Evolutionary conservation across 176 grass and related monocot genomes (phyloP).

Genomic region (Guadua angustifolia): DNA sequence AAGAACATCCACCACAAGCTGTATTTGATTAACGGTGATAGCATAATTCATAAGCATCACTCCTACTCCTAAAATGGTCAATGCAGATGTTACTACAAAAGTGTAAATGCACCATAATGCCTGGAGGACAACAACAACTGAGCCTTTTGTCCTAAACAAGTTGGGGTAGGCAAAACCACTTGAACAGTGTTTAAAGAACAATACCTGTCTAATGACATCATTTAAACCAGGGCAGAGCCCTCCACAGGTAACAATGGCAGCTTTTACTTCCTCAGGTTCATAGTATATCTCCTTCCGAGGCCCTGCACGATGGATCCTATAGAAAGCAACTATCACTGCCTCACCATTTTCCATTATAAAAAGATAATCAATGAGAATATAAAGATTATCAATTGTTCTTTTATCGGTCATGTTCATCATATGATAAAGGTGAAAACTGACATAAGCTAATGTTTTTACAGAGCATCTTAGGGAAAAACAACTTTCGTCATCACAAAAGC

Average conservation of each 20-base stretch:
- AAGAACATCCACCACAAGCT: not conserved
- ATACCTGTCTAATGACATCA: conserved; percentile 96
- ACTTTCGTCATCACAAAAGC: not conserved
- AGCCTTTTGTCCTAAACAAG: no score
- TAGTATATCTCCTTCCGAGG: conserved; percentile 96
- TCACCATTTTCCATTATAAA: not conserved
- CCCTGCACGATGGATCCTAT: conserved; percentile 90
- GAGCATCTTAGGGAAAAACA: not conserved
- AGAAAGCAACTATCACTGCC: conserved; percentile 39
- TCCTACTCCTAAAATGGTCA: not conserved
- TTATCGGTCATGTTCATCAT: not conserved
- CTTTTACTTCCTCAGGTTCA: conserved; percentile 91
- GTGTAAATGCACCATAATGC: conserved; percentile 16
- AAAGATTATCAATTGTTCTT: not conserved
- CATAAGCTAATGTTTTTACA: conserved; percentile 25
- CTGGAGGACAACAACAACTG: no score
- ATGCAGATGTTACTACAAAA: not conserved
- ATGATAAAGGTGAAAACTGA: conserved; percentile 3
- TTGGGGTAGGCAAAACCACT: not conserved
- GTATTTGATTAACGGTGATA: conserved; percentile 14
- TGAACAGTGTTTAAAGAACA: conserved; percentile 17
- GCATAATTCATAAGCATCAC: conserved; percentile 2
- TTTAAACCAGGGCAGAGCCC: conserved; percentile 96
- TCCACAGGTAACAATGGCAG: conserved; percentile 95
- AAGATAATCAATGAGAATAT: conserved; percentile 19